A percentile compares a stretch with the other conserved stretches of the same genome.
Conservation (phyloP, 768 basidiomycete genomes). For the Serendipita sp. region DNA sequence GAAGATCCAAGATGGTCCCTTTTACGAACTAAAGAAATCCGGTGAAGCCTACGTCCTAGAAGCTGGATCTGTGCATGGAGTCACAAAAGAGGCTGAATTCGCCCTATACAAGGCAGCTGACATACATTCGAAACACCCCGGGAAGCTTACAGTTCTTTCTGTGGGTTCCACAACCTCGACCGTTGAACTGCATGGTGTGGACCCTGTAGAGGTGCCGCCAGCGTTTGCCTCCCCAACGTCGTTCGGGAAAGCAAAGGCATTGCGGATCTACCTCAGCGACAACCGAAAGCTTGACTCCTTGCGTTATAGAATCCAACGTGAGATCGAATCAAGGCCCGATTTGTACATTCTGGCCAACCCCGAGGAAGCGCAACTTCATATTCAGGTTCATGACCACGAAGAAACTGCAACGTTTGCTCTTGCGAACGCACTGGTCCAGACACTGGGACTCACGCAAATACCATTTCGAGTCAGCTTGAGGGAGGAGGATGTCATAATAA, state of each 20-base stretch:
- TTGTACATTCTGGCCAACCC: no score
- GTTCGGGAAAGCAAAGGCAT: slow-evolving; percentile 25
- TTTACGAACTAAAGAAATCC: slow-evolving; percentile 18
- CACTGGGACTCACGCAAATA: no score
- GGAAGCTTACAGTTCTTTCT: slow-evolving; percentile 35
- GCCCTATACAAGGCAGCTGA: slow-evolving; percentile 25
- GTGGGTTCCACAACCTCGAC: slow-evolving; percentile 37
- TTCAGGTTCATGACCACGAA: no score
- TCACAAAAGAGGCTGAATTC: slow-evolving; percentile 47
- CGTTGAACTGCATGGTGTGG: slow-evolving; percentile 20
- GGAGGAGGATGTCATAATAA: no score
- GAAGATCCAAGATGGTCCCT: slow-evolving; percentile 37
- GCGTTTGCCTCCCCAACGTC: slow-evolving; percentile 19
- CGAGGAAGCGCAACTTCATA: no score
- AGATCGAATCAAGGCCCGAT: no score
- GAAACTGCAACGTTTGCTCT: no score
- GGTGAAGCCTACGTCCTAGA: slow-evolving; percentile 33
- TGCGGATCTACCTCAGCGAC: slow-evolving; percentile 43
- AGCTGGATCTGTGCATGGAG: slow-evolving; percentile 44
- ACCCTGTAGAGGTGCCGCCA: slow-evolving; percentile 39
- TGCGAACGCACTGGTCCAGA: no score
- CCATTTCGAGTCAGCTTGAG: no score
- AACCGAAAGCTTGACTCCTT: no score
- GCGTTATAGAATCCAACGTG: no score
- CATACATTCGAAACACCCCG: slow-evolving; percentile 43